Evolutionary conservation across 352 stramenopile species (phyloP).

Genomic region (Phytophthora quininea): DNA sequence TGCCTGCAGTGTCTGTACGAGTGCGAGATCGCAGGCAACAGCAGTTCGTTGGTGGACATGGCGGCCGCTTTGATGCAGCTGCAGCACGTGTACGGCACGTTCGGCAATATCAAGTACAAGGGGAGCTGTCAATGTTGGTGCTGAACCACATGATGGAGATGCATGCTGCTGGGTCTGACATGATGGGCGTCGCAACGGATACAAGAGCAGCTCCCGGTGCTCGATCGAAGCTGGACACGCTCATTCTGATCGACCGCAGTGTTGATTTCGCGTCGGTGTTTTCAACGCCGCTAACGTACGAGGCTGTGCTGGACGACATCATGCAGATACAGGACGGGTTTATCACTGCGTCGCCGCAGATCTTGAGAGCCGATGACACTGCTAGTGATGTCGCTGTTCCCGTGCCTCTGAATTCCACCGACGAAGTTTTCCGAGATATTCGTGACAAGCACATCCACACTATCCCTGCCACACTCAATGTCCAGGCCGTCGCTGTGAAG

Average conservation of each 20-base stretch:
- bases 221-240: conserved; percentile 49
- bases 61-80: conserved; percentile 56
- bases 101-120: conserved; percentile 82
- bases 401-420: conserved; percentile 64
- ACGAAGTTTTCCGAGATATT: conserved; percentile 61
- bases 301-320: conserved; percentile 71
- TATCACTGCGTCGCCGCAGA: conserved; percentile 39
- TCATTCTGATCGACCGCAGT: conserved; percentile 73
- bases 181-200: conserved; percentile 13
- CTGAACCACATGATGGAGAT: conserved; percentile 70
- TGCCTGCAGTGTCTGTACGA: conserved; percentile 60
- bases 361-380: conserved; percentile 45
- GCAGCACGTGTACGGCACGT: conserved; percentile 62
- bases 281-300: conserved; percentile 73
- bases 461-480: conserved; percentile 56
- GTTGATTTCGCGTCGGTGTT: conserved; percentile 75
- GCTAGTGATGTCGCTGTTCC: conserved; percentile 31
- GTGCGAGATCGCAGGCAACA: conserved; percentile 51
- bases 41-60: conserved; percentile 53
- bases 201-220: conserved; percentile 4
- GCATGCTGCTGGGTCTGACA: conserved; percentile 24
- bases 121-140: conserved; percentile 74
- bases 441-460: conserved; percentile 69
- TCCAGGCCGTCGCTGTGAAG: conserved; percentile 57
- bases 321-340: conserved; percentile 71